Conservation (phyloP, 805 yeast genomes). For the Scheffersomyces coipomensis region DNA sequence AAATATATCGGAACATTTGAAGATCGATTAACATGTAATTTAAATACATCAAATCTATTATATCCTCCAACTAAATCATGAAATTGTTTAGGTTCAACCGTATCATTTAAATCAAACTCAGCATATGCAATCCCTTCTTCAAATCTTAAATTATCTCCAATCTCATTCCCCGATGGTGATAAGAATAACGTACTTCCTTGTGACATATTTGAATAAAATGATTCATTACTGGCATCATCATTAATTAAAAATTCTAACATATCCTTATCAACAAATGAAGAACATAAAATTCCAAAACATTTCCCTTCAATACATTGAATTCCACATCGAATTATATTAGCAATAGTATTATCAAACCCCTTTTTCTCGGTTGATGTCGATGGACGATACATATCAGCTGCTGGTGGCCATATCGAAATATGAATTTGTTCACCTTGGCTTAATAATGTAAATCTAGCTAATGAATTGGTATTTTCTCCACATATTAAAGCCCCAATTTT, state of each 20-base stretch:
- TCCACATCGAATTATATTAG: constrained; percentile 12
- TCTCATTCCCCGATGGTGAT: constrained; percentile 16
- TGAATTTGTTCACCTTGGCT: constrained; percentile 21
- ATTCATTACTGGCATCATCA: constrained; percentile 18
- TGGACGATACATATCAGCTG: constrained; percentile 28
- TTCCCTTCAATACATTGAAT: constrained; percentile 21
- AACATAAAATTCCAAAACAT: constrained; percentile 18
- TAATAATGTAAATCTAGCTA: constrained; percentile 18
- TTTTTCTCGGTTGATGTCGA: constrained; percentile 41
- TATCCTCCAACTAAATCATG: constrained; percentile 21
- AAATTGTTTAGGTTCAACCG: constrained; percentile 19
- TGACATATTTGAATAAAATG: constrained; percentile 11
- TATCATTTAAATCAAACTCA: constrained; percentile 16
- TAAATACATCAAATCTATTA: constrained; percentile 19
- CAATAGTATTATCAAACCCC: constrained; percentile 7
- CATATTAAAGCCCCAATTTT: not conserved
- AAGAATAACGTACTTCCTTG: constrained; percentile 19
- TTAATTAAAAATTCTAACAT: constrained; percentile 14
- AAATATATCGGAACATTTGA: constrained; percentile 10
- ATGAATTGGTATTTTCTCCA: constrained; percentile 9
- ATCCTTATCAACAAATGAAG: constrained; percentile 15
- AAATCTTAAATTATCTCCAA: constrained; percentile 16
- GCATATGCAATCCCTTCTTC: constrained; percentile 22
- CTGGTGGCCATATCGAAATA: constrained; percentile 21
- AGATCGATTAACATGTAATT: constrained; percentile 12